phyloP scores from a whole-genome alignment of 108 stramenopile genomes.

The Pseudonitzschia delicatissima region DNA sequence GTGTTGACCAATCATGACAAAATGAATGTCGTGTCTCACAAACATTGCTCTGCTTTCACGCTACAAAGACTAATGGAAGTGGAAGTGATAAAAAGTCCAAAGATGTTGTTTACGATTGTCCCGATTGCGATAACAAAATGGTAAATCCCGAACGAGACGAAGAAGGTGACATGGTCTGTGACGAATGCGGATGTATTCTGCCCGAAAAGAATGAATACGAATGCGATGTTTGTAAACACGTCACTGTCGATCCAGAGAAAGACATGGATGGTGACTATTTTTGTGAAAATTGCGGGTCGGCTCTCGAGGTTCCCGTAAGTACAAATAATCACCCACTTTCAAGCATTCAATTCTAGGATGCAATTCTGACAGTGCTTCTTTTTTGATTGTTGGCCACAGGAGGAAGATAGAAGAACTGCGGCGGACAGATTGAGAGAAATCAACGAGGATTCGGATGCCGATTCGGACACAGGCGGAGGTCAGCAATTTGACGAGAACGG shows the following conservation, averaged over 20 bases:
- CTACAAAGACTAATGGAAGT: too few species aligned
- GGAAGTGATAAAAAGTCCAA: background rate
- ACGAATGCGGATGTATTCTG: conserved; percentile 30
- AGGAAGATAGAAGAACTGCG: conserved; percentile 14
- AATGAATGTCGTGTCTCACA: too few species aligned
- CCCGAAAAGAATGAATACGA: conserved; percentile 25
- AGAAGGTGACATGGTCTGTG: conserved; percentile 38
- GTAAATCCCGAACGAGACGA: conserved; percentile 38
- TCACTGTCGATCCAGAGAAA: conserved; percentile 18
- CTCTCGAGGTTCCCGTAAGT: conserved; percentile 17
- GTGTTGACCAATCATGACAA: too few species aligned
- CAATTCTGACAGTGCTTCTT: background rate
- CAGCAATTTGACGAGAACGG: conserved; percentile 34
- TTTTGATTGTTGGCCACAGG: conserved; percentile 12
- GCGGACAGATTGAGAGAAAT: conserved; percentile 30
- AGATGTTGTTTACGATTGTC: conserved; percentile 8
- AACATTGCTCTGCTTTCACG: background rate
- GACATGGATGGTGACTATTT: conserved; percentile 23
- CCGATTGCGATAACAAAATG: conserved; percentile 26
- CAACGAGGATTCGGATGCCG: conserved; percentile 19
- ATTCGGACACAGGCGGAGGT: conserved; percentile 6
- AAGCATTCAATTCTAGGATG: too few species aligned
- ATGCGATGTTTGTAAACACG: conserved; percentile 27
- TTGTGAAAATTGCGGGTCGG: conserved; percentile 29
- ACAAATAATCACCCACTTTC: background rate